Base-by-base conservation (phyloP, 2,329 filamentous ascomycete genomes). In the Hymenoscyphus albidus region DNA sequence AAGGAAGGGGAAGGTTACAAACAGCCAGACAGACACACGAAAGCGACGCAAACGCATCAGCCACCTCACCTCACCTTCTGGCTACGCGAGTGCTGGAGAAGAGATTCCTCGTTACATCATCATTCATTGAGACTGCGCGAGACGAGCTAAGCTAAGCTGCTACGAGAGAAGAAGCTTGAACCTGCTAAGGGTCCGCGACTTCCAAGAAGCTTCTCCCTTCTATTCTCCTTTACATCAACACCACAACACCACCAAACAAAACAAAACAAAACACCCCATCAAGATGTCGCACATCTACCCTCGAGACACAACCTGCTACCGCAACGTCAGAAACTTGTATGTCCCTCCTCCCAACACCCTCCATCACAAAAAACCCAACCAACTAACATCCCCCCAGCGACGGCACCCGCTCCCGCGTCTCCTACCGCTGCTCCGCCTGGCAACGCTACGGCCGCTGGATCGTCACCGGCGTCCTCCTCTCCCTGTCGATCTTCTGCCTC, bases 381-480 rank as follows among this genome's bases (percentile, higher is more conserved):
- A 39, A 48, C 59, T 54, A 58, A 57, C 13, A 10, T 3, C 5
- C 22, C 10, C 22, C 18, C 35, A 58, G 44, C 27, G 54, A 42
- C 56, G 32, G 39, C 40, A 48, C 58, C 62, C 14, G 27, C 6
- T 58, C 44, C 58, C 63, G 60, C 42, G 35, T 22, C 44, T 2
- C 44, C 44, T 51, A 51, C 44, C 44, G 63, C 42, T 58, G 61
- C 55, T 65, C 66, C 9, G 61, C 64, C 12, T 72, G 69, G 67
- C 61, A 6, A 38, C 39, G 66, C 0, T 72, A 62, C 42, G 70
- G 70, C 7, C 63, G 70, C 5, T 72, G 70, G 70, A 57, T 72
- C 16, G 59, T 72, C 0, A 62, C 69, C 2, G 70, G 67, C 0
- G 14, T 72, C 0, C 56, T 72, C 38, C 66, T 72, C 54, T 54